A percentile compares a stretch with the other conserved stretches of the same genome.
These are phyloP conservation scores for Pisolithus thermaeus DNA, from an alignment of 1,284 basidiomycete genomes.

Conservation along the genomic window DNA sequence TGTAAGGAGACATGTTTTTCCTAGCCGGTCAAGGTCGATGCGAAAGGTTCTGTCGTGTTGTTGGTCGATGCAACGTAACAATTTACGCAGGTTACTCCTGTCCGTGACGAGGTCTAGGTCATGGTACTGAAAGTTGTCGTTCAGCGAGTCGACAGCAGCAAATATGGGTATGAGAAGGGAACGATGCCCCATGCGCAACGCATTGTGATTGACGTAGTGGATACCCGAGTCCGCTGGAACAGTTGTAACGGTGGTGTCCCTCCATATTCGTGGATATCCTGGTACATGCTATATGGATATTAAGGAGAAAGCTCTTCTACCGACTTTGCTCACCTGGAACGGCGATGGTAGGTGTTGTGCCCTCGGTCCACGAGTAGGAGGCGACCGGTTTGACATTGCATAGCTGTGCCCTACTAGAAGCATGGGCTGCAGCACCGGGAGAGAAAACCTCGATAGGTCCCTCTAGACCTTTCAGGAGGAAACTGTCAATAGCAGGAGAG, in stretches of 20 bases:
- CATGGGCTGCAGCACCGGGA: constrained; percentile 6
- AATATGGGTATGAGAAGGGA: constrained; percentile 32
- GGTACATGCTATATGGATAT: not conserved
- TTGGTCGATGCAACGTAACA: constrained; percentile 27
- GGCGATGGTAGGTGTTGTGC: constrained; percentile 24
- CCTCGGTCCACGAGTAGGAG: constrained; percentile 33
- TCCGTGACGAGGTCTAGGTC: constrained; percentile 31
- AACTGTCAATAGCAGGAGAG: constrained; percentile 2
- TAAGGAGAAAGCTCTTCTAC: not conserved
- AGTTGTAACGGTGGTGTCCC: constrained; percentile 12
- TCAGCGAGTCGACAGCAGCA: constrained; percentile 29
- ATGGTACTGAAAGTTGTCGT: constrained; percentile 22
- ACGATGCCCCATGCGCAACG: constrained; percentile 23
- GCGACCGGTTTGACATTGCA: constrained; percentile 22
- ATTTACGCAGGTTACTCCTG: constrained; percentile 32
- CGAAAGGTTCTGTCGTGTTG: constrained; percentile 23
- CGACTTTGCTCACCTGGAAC: constrained; percentile 23
- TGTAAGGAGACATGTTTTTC: constrained; percentile 29
- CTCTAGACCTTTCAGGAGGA: constrained; percentile 23
- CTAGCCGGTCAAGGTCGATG: constrained; percentile 31
- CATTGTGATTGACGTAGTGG: constrained; percentile 28
- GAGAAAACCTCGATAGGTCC: constrained; percentile 13
- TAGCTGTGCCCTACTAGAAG: constrained; percentile 13
- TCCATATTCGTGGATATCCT: constrained; percentile 31
- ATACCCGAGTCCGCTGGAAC: constrained; percentile 26